Conservation (phyloP, 257 asterid genomes). For the Handroanthus guayacan region DNA sequence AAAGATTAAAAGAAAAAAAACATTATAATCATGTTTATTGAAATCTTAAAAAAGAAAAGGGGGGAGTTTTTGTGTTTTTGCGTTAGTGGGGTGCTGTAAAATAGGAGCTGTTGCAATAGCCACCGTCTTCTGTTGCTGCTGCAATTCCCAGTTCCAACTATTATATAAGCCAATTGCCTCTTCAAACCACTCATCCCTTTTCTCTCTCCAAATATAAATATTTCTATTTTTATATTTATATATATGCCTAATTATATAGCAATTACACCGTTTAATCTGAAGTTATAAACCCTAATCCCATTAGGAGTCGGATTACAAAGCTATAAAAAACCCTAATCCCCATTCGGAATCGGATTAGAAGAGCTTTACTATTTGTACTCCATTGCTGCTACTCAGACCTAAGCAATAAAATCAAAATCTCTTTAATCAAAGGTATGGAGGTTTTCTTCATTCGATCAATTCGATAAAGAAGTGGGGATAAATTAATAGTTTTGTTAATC, state of each 20-base stretch:
- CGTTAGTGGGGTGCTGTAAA: conserved; percentile 33
- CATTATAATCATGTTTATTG: not conserved
- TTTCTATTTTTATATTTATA: too few species aligned
- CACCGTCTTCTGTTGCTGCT: conserved; percentile 27
- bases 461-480: conserved; percentile 24
- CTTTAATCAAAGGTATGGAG: conserved; percentile 38
- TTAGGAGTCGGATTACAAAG: not conserved
- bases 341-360: conserved; percentile 36
- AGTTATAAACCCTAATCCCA: too few species aligned
- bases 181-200: conserved; percentile 2
- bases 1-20: not conserved
- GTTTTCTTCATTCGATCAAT: conserved; percentile 38
- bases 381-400: conserved; percentile 43
- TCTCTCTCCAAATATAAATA: not conserved
- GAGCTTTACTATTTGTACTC: conserved; percentile 5
- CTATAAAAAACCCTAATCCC: conserved; percentile 40
- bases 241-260: not conserved
- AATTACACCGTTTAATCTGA: too few species aligned
- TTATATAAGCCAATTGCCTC: conserved; percentile 29
- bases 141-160: not conserved
- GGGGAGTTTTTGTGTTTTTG: not conserved
- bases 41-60: not conserved
- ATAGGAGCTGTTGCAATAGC: conserved; percentile 31
- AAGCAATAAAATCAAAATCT: conserved; percentile 33
- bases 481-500: conserved; percentile 11